These are phyloP conservation scores for Salvia splendens DNA, from an alignment of 257 asterid species.

Conservation along the genomic window DNA sequence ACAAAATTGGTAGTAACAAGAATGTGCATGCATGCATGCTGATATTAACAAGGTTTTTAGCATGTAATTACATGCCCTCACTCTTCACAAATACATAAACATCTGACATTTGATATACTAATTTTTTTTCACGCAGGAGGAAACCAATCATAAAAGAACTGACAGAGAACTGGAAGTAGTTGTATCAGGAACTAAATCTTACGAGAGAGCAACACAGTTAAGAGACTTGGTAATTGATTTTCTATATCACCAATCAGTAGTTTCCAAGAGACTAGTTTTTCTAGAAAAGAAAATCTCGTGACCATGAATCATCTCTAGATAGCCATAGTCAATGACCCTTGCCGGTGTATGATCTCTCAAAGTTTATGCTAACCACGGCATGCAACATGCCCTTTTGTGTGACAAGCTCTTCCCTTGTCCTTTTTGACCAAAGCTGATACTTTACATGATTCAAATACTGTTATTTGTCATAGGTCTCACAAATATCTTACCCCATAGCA, in stretches of 20 bases:
- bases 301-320: slow-evolving; percentile 26
- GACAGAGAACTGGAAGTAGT: slow-evolving; percentile 29
- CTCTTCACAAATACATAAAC: not conserved
- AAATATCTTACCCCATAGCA: not conserved
- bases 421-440: not conserved
- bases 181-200: slow-evolving; percentile 34
- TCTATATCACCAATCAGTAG: slow-evolving; percentile 26
- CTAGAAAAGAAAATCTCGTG: slow-evolving; percentile 30
- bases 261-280: slow-evolving; percentile 28
- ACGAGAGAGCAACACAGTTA: slow-evolving; percentile 32
- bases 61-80: slow-evolving; percentile 2
- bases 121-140: slow-evolving; percentile 33
- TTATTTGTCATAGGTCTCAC: slow-evolving; percentile 7
- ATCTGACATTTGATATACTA: not conserved
- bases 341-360: not conserved
- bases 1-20: no score
- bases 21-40: slow-evolving; percentile 4
- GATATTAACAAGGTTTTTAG: not conserved
- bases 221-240: slow-evolving; percentile 30
- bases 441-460: not conserved
- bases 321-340: slow-evolving; percentile 10
- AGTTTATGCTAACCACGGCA: not conserved
- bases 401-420: slow-evolving; percentile 10
- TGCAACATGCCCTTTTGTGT: not conserved
- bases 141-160: slow-evolving; percentile 2